phyloP scores from a whole-genome alignment of 768 basidiomycete genomes.

The Arthromyces matolae region DNA sequence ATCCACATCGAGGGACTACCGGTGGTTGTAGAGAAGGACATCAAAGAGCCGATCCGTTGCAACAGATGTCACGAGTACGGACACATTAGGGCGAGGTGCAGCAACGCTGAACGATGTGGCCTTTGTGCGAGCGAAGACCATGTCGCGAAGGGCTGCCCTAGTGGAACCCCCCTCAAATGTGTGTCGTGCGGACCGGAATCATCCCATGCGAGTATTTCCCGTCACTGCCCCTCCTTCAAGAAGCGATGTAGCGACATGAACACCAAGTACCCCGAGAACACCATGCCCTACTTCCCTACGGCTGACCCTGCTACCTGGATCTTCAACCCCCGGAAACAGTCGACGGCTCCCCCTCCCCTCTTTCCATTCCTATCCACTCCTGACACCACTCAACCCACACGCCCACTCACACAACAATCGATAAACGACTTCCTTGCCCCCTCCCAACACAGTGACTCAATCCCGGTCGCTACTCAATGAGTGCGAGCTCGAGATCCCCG shows the following conservation, averaged over 20 bases:
- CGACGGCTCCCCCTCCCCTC: background rate
- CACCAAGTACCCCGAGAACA: background rate
- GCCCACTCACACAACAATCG: too few species aligned
- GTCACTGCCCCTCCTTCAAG: background rate
- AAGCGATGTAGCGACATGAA: background rate
- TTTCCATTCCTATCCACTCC: background rate
- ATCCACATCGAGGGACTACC: slow-evolving; percentile 1
- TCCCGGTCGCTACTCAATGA: too few species aligned
- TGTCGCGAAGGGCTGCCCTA: background rate
- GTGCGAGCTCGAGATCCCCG: too few species aligned
- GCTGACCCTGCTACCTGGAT: background rate
- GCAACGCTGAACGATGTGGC: background rate
- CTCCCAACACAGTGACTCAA: too few species aligned
- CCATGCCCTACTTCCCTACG: background rate
- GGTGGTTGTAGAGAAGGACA: background rate
- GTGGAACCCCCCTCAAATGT: background rate
- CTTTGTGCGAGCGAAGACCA: background rate
- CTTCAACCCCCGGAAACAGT: background rate
- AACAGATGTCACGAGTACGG: background rate
- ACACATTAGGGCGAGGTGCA: background rate
- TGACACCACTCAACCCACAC: background rate
- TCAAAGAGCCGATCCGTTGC: background rate
- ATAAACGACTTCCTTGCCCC: too few species aligned
- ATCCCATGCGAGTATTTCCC: background rate
- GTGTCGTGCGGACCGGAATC: background rate